Percentiles rank a stretch among this genome's conserved stretches.
phyloP scores from a whole-genome alignment of 768 basidiomycete genomes.

The Stropharia rugosoannulata region DNA sequence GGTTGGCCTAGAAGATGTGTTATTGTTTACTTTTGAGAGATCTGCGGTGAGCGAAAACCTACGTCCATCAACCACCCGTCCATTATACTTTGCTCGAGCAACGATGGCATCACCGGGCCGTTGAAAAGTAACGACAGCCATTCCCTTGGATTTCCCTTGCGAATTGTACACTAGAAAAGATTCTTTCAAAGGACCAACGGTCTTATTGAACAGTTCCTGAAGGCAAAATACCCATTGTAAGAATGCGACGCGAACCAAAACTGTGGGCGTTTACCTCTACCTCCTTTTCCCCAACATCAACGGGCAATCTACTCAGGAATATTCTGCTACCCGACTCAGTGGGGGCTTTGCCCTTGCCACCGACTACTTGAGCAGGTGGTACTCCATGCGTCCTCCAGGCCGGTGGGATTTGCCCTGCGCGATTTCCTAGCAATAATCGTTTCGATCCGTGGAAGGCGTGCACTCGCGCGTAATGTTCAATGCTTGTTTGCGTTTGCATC shows the following conservation, averaged over 20 bases:
- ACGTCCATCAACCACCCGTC: constrained; percentile 72
- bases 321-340: constrained; percentile 60
- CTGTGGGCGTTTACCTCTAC: constrained; percentile 50
- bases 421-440: constrained; percentile 55
- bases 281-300: constrained; percentile 69
- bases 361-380: constrained; percentile 7
- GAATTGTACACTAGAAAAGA: constrained; percentile 73
- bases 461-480: constrained; percentile 27
- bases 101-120: constrained; percentile 59
- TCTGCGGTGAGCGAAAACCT: constrained; percentile 22
- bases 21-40: neutral
- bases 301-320: constrained; percentile 60
- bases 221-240: neutral
- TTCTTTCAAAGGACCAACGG: constrained; percentile 72
- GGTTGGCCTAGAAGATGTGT: constrained; percentile 48
- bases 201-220: constrained; percentile 75
- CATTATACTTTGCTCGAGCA: constrained; percentile 70
- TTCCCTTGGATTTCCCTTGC: constrained; percentile 74
- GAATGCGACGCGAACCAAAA: neutral
- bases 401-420: constrained; percentile 53
- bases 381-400: constrained; percentile 52
- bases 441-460: constrained; percentile 55
- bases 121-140: constrained; percentile 74
- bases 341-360: constrained; percentile 29
- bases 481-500: constrained; percentile 6